Evolutionary conservation across 768 basidiomycete genomes (phyloP).

Genomic region (Hirschioporus abietinus): DNA sequence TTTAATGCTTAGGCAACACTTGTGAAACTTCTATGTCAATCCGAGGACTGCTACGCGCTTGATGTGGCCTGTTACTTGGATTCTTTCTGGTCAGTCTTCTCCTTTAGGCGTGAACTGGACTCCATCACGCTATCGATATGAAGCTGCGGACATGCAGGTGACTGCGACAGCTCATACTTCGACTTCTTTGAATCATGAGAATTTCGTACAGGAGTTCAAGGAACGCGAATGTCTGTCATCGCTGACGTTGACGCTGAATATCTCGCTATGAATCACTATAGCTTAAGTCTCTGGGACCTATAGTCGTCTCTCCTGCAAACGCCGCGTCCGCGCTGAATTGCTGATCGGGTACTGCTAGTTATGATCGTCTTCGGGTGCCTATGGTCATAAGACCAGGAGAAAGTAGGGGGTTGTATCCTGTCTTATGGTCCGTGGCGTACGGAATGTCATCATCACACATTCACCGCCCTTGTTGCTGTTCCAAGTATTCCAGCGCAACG

Average conservation of each 20-base stretch:
- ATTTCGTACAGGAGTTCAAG: neutral
- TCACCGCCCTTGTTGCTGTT: neutral
- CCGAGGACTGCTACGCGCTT: neutral
- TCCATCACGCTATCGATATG: slow-evolving; percentile 1
- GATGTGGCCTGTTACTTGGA: neutral
- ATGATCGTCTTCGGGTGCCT: neutral
- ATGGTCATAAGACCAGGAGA: neutral
- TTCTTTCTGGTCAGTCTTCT: neutral
- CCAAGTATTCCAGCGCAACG: neutral
- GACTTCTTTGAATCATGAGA: neutral
- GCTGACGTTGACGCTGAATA: neutral
- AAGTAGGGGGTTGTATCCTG: neutral
- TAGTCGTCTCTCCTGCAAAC: neutral
- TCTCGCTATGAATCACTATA: neutral
- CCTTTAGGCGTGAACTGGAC: neutral
- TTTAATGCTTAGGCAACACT: neutral
- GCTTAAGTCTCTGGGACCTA: neutral
- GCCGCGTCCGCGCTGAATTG: neutral
- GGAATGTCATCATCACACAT: neutral
- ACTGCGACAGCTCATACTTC: neutral
- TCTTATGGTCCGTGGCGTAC: neutral
- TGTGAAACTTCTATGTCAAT: neutral
- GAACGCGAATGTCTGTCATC: neutral
- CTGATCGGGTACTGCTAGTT: neutral
- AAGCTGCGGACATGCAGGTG: neutral